Conservation (phyloP, 441 rosid genomes). For the Jatropha multifida region DNA sequence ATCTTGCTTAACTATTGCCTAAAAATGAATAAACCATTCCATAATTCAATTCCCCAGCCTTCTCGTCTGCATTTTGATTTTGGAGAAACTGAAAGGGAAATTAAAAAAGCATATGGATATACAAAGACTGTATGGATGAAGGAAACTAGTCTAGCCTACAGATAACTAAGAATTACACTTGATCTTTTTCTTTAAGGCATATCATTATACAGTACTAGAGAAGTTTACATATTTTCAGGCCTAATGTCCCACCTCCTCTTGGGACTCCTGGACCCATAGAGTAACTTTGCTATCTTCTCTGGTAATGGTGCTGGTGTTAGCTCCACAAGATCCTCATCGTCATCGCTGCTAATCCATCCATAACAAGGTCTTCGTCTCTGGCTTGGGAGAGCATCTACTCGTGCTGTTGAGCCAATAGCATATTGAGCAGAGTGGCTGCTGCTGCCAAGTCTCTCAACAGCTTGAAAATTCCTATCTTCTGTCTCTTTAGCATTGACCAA, state of each 20-base stretch:
- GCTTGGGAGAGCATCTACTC: background rate
- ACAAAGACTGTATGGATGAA: too few species aligned
- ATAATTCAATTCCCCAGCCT: too few species aligned
- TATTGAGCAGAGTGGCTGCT: slow-evolving; percentile 6
- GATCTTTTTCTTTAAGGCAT: background rate
- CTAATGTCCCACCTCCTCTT: slow-evolving; percentile 19
- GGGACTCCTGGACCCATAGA: background rate
- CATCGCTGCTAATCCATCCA: slow-evolving; percentile 38
- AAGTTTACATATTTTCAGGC: slow-evolving; percentile 22
- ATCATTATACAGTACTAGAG: background rate
- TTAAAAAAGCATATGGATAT: too few species aligned
- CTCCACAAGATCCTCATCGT: slow-evolving; percentile 24
- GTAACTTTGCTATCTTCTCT: slow-evolving; percentile 14
- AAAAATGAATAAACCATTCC: too few species aligned
- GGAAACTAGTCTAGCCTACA: too few species aligned
- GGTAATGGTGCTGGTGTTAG: slow-evolving; percentile 29
- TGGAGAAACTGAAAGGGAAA: too few species aligned
- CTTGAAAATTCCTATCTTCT: background rate
- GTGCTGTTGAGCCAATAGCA: background rate
- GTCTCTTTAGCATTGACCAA: background rate
- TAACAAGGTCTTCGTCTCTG: slow-evolving; percentile 21
- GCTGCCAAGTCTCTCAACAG: background rate
- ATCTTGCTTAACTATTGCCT: too few species aligned
- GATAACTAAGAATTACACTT: background rate
- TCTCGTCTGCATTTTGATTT: too few species aligned